Evolutionary conservation across 1,284 basidiomycete genomes (phyloP).

Genomic region (Athelia sp.): DNA sequence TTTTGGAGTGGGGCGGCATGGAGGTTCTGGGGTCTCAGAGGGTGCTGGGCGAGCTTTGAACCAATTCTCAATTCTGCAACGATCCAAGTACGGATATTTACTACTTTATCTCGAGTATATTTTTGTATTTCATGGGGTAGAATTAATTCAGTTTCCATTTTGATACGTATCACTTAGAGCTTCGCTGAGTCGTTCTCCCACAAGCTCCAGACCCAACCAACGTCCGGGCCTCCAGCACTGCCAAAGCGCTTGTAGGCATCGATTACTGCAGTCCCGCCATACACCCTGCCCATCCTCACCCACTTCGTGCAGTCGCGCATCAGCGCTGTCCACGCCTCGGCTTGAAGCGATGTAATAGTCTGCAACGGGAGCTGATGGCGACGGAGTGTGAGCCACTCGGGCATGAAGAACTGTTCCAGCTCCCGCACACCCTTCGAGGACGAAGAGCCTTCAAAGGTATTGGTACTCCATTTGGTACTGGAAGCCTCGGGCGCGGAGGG

Average conservation of each 20-base stretch:
- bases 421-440: slow-evolving; percentile 19
- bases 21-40: slow-evolving; percentile 17
- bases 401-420: slow-evolving; percentile 58
- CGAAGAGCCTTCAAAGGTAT: slow-evolving; percentile 23
- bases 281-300: slow-evolving; percentile 44
- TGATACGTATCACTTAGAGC: no score
- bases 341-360: slow-evolving; percentile 45
- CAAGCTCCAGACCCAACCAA: slow-evolving; percentile 56
- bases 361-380: slow-evolving; percentile 36
- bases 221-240: slow-evolving; percentile 41
- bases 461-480: slow-evolving; percentile 30
- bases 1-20: slow-evolving; percentile 35
- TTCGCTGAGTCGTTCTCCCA: slow-evolving; percentile 37
- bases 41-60: no score
- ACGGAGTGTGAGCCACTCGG: slow-evolving; percentile 56
- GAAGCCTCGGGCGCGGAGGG: slow-evolving; percentile 31
- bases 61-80: no score
- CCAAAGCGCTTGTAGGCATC: slow-evolving; percentile 40
- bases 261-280: slow-evolving; percentile 41
- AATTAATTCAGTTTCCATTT: no score
- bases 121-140: no score
- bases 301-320: slow-evolving; percentile 50
- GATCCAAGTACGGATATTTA: no score
- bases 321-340: slow-evolving; percentile 47
- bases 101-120: no score